Evolutionary conservation across 257 asterid genomes (phyloP).

Genomic region (Nicotiana paniculata): DNA sequence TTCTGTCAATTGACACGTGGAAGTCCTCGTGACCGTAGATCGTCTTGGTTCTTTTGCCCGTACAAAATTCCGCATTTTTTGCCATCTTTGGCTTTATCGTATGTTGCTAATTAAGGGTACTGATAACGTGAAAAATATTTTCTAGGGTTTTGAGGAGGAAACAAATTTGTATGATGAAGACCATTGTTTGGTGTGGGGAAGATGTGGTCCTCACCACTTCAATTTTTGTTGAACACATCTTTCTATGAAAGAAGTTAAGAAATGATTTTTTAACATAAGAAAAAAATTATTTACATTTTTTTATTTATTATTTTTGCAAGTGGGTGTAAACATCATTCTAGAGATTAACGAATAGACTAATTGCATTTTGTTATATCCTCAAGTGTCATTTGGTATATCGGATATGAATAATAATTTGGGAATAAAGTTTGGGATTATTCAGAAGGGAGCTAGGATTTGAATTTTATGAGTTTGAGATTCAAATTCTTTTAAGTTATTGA

Average conservation of each 20-base stretch:
- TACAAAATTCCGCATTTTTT: neutral
- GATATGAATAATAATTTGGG: too few species aligned
- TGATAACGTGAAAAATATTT: neutral
- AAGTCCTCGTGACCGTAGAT: neutral
- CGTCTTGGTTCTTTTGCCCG: neutral
- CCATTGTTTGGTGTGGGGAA: neutral
- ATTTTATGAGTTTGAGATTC: too few species aligned
- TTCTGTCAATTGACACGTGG: neutral
- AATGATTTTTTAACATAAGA: too few species aligned
- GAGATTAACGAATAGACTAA: neutral
- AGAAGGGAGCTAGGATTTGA: too few species aligned
- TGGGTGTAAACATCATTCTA: too few species aligned
- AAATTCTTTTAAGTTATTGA: too few species aligned
- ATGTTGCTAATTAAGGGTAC: slow-evolving; percentile 5
- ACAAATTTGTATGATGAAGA: neutral
- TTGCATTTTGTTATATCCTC: too few species aligned
- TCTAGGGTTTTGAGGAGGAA: neutral
- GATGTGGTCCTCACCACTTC: slow-evolving; percentile 7
- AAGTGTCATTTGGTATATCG: too few species aligned
- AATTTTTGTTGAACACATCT: neutral
- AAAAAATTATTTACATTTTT: too few species aligned
- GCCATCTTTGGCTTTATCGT: slow-evolving; percentile 1
- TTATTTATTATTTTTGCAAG: neutral
- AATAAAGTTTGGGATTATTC: too few species aligned
- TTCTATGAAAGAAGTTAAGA: neutral